Conservation (phyloP, 2,329 filamentous ascomycete genomes). For the Diaporthe destruens region DNA sequence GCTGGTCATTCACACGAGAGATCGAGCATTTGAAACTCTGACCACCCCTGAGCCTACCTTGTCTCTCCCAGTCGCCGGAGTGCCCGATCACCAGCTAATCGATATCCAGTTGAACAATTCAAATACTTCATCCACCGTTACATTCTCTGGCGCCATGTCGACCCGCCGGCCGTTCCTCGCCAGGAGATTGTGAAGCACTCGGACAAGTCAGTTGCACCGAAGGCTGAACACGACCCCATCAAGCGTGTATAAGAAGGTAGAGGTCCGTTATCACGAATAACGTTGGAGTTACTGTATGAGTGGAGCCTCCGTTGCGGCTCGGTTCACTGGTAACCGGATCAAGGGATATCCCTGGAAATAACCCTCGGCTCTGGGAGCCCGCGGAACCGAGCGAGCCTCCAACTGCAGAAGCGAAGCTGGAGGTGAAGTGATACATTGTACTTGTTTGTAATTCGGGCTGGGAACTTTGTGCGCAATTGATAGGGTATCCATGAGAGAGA, state of each 20-base stretch:
- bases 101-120: conserved; percentile 44
- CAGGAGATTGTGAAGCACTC: conserved; percentile 46
- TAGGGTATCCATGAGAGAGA: background rate
- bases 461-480: background rate
- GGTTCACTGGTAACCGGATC: background rate
- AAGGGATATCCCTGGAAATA: background rate
- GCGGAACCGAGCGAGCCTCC: conserved; percentile 18
- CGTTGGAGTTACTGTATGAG: conserved; percentile 6
- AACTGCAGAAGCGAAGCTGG: background rate
- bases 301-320: conserved; percentile 1
- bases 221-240: conserved; percentile 47
- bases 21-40: background rate
- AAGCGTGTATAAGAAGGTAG: conserved; percentile 45
- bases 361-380: background rate
- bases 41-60: background rate
- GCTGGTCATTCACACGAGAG: too few relatives aligned
- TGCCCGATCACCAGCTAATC: background rate
- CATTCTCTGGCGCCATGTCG: conserved; percentile 48
- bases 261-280: background rate
- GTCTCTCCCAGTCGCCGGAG: background rate
- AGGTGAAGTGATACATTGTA: background rate
- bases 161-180: conserved; percentile 46
- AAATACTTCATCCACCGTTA: conserved; percentile 50
- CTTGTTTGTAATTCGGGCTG: background rate
- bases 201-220: conserved; percentile 45